phyloP scores from a whole-genome alignment of 2,329 filamentous ascomycete genomes.

The Neurospora sp. region DNA sequence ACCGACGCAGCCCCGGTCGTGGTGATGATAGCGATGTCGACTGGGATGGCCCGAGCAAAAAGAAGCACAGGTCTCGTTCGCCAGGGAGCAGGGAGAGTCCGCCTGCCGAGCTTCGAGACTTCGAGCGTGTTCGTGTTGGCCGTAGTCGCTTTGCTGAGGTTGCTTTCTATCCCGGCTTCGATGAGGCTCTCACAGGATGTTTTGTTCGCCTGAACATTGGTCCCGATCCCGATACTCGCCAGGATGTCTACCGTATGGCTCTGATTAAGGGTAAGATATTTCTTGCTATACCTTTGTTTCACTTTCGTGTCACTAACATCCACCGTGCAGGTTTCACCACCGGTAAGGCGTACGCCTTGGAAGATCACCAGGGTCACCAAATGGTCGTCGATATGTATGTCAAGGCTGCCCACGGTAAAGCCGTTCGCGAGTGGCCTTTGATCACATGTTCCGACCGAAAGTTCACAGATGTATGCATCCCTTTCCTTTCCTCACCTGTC shows the following conservation, averaged over 20 bases:
- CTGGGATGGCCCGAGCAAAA: slow-evolving; percentile 50
- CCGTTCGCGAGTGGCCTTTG: slow-evolving; percentile 79
- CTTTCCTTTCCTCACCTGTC: not conserved
- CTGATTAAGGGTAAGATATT: slow-evolving; percentile 63
- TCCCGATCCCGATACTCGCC: slow-evolving; percentile 59
- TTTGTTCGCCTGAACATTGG: slow-evolving; percentile 81
- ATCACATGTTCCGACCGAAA: slow-evolving; percentile 77
- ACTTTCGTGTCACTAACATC: not conserved
- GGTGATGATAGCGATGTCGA: slow-evolving; percentile 73
- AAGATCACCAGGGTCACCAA: slow-evolving; percentile 60
- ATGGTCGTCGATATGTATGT: slow-evolving; percentile 84
- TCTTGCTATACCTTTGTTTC: not conserved
- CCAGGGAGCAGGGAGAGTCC: slow-evolving; percentile 55
- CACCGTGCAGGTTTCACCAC: slow-evolving; percentile 58
- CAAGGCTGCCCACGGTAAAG: slow-evolving; percentile 70
- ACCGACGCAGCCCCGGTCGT: slow-evolving; percentile 37
- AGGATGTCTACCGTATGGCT: slow-evolving; percentile 79
- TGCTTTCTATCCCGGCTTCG: slow-evolving; percentile 88
- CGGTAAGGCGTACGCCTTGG: slow-evolving; percentile 76
- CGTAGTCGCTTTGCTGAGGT: slow-evolving; percentile 80
- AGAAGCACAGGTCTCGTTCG: slow-evolving; percentile 39
- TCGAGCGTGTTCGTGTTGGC: slow-evolving; percentile 75
- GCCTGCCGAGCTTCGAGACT: slow-evolving; percentile 66
- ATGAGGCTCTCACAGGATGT: slow-evolving; percentile 70
- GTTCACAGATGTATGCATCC: slow-evolving; percentile 63